phyloP scores from a whole-genome alignment of 2,329 filamentous ascomycete species.

The Ophiostoma tasmaniense region DNA sequence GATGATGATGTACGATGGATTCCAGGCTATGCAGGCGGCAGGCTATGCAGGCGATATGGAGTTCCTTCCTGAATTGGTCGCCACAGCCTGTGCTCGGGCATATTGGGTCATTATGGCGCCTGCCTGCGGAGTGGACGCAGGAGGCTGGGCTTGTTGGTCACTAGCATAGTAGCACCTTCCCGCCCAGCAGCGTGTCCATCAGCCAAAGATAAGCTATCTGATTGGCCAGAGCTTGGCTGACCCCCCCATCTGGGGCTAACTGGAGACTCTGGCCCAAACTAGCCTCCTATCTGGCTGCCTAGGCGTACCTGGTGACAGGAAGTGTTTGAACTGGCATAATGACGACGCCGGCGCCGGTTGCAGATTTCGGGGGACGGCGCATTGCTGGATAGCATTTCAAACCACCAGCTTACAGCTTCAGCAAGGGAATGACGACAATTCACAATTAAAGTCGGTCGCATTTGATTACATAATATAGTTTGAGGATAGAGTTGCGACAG shows the following conservation, averaged over 20 bases:
- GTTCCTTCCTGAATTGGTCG: not conserved
- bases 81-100: not conserved
- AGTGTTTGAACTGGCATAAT: slow-evolving; percentile 5
- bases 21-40: not conserved
- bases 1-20: not conserved
- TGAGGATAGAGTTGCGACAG: not conserved
- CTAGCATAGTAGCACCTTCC: slow-evolving; percentile 12
- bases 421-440: not conserved
- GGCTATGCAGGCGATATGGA: not conserved
- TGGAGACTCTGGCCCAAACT: not conserved
- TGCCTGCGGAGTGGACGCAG: slow-evolving; percentile 13
- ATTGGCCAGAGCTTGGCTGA: slow-evolving; percentile 17
- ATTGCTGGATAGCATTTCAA: not conserved
- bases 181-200: slow-evolving; percentile 3
- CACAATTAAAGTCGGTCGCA: not conserved
- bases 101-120: slow-evolving; percentile 1
- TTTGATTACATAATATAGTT: not conserved
- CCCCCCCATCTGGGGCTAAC: not conserved
- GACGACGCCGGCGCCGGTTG: slow-evolving; percentile 14
- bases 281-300: slow-evolving; percentile 16
- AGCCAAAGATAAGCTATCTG: slow-evolving; percentile 12
- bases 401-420: not conserved
- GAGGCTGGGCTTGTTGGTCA: slow-evolving; percentile 10
- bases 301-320: slow-evolving; percentile 2
- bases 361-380: not conserved